phyloP scores from a whole-genome alignment of 140 eudicot species.

The Stevia rebaudiana region DNA sequence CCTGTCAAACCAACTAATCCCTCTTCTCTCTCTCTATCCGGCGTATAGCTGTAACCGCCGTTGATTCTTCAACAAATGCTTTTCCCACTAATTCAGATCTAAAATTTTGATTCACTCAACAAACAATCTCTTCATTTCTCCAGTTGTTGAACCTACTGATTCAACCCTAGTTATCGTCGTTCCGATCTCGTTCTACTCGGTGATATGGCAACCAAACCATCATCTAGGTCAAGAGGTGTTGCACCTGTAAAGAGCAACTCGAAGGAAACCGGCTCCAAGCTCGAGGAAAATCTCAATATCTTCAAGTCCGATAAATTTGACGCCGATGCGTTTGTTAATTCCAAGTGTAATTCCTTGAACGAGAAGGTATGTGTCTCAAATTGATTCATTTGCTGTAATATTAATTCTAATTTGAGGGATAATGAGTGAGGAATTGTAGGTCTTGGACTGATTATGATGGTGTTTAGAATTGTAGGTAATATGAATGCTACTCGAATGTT shows the following conservation, averaged over 20 bases:
- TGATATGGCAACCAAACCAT: constrained; percentile 50
- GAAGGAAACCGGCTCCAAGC: constrained; percentile 55
- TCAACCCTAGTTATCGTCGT: constrained; percentile 26
- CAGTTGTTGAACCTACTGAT: constrained; percentile 1
- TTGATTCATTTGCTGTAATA: not conserved
- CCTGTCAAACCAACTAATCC: constrained; percentile 40
- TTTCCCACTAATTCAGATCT: constrained; percentile 30
- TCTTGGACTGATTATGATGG: constrained; percentile 7
- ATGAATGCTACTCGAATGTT: no score
- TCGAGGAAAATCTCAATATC: constrained; percentile 79
- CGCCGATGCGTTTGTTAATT: constrained; percentile 71
- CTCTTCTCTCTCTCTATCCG: constrained; percentile 15
- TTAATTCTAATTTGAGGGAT: not conserved
- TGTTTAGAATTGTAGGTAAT: constrained; percentile 6
- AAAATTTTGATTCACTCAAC: constrained; percentile 9
- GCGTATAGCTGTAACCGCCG: constrained; percentile 23
- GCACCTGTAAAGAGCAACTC: constrained; percentile 40
- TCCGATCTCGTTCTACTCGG: constrained; percentile 12
- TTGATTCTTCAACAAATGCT: not conserved
- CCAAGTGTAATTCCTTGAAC: constrained; percentile 82
- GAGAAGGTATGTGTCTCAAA: constrained; percentile 57
- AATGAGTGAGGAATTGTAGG: not conserved
- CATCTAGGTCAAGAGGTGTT: constrained; percentile 60
- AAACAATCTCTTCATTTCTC: constrained; percentile 3
- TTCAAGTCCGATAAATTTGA: constrained; percentile 87